These are phyloP conservation scores for Fusarium sp. DNA, from an alignment of 2,329 filamentous ascomycete genomes.

Conservation along the genomic window DNA sequence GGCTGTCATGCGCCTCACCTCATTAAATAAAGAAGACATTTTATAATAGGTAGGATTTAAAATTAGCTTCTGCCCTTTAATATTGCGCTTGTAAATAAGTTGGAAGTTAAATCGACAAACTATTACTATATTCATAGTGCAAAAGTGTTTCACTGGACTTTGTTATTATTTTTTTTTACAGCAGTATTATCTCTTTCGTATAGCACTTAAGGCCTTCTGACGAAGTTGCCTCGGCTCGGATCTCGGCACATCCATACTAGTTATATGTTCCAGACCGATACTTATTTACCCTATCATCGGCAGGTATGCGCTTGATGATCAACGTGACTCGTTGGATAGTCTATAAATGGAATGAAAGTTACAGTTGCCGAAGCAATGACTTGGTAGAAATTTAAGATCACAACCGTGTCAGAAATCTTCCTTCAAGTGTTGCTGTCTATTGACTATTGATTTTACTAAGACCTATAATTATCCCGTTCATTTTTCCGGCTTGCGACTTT, in stretches of 20 bases:
- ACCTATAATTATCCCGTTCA: background rate
- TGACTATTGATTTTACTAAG: background rate
- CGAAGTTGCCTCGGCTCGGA: background rate
- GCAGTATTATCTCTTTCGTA: background rate
- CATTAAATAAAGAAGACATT: no score
- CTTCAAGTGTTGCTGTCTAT: background rate
- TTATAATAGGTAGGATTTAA: no score
- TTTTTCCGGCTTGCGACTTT: rapidly evolving
- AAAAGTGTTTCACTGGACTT: no score
- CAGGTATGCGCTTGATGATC: background rate
- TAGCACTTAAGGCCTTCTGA: background rate
- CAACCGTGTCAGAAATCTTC: no score
- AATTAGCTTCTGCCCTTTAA: no score
- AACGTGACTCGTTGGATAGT: background rate
- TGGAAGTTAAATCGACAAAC: background rate
- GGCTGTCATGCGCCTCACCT: no score
- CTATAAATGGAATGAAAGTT: background rate
- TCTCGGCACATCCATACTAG: background rate
- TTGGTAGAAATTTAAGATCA: background rate
- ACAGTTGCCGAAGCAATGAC: background rate
- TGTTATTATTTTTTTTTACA: background rate
- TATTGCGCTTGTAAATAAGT: no score
- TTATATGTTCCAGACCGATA: background rate
- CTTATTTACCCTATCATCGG: background rate
- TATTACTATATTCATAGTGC: no score